Conservation (phyloP, 805 yeast species). For the Vanderwaltozyma tropicalis region DNA sequence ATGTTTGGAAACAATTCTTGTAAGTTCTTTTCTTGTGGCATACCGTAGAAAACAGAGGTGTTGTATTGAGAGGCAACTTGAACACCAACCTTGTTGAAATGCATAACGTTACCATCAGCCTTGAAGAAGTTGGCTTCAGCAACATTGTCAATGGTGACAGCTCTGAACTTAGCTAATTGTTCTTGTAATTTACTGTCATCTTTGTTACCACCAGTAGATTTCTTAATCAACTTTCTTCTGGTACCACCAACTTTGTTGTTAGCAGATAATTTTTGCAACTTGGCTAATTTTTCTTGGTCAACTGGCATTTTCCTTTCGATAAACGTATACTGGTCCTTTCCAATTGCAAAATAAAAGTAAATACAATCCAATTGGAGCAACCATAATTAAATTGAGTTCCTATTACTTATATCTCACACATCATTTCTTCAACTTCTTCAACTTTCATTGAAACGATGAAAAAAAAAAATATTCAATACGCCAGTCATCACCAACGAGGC, state of each 20-base stretch:
- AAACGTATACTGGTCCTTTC: too few relatives aligned
- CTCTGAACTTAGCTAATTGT: constrained; percentile 80
- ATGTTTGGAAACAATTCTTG: constrained; percentile 90
- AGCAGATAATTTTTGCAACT: constrained; percentile 68
- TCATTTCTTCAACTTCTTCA: too few relatives aligned
- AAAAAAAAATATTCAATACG: too few relatives aligned
- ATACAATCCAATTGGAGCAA: too few relatives aligned
- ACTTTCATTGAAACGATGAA: too few relatives aligned
- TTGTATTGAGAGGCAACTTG: constrained; percentile 85
- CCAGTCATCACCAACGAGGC: too few relatives aligned
- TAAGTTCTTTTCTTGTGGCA: constrained; percentile 84
- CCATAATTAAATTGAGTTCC: too few relatives aligned
- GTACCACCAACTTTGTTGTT: constrained; percentile 75
- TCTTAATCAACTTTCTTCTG: constrained; percentile 87
- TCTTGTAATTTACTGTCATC: constrained; percentile 89
- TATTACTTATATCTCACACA: too few relatives aligned
- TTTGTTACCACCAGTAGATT: constrained; percentile 48
- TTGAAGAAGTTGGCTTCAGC: constrained; percentile 97
- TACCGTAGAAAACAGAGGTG: constrained; percentile 91
- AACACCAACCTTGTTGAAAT: constrained; percentile 92
- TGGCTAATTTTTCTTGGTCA: constrained; percentile 91
- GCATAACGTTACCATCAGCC: constrained; percentile 91
- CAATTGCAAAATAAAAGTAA: too few relatives aligned
- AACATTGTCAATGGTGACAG: constrained; percentile 77
- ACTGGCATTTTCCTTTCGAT: constrained; percentile 79